phyloP scores from a whole-genome alignment of 2,329 filamentous ascomycete genomes.

The Penicillium sp. region DNA sequence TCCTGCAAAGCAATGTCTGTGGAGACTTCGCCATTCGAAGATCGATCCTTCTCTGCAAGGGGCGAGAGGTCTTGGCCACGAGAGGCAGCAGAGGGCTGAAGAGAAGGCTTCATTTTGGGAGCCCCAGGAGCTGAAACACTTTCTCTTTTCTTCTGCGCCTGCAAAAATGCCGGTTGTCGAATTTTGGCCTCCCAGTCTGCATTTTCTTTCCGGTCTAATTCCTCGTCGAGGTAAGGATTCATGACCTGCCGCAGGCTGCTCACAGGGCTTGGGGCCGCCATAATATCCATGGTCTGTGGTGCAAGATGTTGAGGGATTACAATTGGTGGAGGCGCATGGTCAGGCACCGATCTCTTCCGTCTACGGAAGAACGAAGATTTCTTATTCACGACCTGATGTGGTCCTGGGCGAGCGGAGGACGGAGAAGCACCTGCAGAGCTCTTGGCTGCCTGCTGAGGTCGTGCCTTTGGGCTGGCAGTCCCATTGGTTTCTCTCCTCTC shows the following conservation, averaged over 20 bases:
- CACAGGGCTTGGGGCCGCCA: slow-evolving; percentile 59
- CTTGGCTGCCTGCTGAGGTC: slow-evolving; percentile 30
- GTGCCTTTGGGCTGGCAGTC: slow-evolving; percentile 24
- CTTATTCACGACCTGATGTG: slow-evolving; percentile 72
- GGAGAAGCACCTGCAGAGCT: slow-evolving; percentile 22
- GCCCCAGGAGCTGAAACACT: slow-evolving; percentile 27
- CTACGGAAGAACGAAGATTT: slow-evolving; percentile 91
- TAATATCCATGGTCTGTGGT: slow-evolving; percentile 33
- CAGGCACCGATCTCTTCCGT: slow-evolving; percentile 83
- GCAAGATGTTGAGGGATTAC: slow-evolving; percentile 47
- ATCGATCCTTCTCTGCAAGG: slow-evolving; percentile 36
- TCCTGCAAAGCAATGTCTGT: slow-evolving; percentile 21
- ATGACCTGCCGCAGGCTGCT: slow-evolving; percentile 84
- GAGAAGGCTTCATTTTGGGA: slow-evolving; percentile 28
- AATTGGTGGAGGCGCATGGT: slow-evolving; percentile 62
- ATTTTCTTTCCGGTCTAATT: slow-evolving; percentile 25
- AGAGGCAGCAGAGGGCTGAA: slow-evolving; percentile 29
- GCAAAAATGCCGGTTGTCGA: slow-evolving; percentile 19
- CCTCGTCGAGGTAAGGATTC: slow-evolving; percentile 71
- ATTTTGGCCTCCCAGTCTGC: slow-evolving; percentile 23
- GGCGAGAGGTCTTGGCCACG: slow-evolving; percentile 34
- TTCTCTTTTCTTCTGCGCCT: slow-evolving; percentile 25
- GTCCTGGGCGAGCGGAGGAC: slow-evolving; percentile 32
- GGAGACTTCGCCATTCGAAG: slow-evolving; percentile 20
- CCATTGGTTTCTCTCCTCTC: slow-evolving; percentile 27